Percentiles rank a stretch among this genome's conserved stretches.
Evolutionary conservation across 306 rosid genomes (phyloP).

Genomic region (Betula pendula): DNA sequence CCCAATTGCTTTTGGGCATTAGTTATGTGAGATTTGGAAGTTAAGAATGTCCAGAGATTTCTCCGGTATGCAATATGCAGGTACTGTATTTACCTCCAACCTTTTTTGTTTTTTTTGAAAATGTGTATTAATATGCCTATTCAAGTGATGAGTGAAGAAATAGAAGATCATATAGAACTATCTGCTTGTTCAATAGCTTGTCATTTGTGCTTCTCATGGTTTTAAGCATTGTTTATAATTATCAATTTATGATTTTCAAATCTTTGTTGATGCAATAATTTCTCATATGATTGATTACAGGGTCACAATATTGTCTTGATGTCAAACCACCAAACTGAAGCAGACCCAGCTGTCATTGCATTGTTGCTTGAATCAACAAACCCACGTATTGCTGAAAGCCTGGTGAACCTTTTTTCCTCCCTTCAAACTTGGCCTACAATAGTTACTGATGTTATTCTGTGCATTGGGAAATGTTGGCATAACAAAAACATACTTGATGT

Average conservation of each 20-base stretch:
- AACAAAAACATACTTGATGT: conserved; percentile 38
- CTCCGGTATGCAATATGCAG: conserved; percentile 19
- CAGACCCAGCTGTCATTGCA: conserved; percentile 94
- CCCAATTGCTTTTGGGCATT: conserved; percentile 22
- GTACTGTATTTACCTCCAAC: not conserved
- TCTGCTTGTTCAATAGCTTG: not conserved
- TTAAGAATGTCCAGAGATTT: conserved; percentile 24
- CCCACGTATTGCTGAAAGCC: conserved; percentile 71
- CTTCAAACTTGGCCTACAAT: not conserved
- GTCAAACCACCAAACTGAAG: conserved; percentile 99
- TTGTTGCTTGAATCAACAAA: conserved; percentile 76
- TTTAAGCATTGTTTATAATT: conserved; percentile 16
- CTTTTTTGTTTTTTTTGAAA: not conserved
- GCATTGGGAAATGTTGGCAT: conserved; percentile 31
- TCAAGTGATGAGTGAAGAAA: conserved; percentile 19
- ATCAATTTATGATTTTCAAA: not conserved
- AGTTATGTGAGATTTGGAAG: conserved; percentile 26
- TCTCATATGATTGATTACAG: conserved; percentile 51
- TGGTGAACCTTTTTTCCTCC: conserved; percentile 48
- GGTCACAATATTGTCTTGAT: conserved; percentile 92
- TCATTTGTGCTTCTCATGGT: conserved; percentile 26
- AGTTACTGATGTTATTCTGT: conserved; percentile 4
- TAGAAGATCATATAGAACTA: conserved; percentile 1
- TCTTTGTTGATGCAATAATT: conserved; percentile 16
- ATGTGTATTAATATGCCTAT: conserved; percentile 17